phyloP scores from a whole-genome alignment of 2,329 filamentous ascomycete species.

The Ophiostoma angusticollis region DNA sequence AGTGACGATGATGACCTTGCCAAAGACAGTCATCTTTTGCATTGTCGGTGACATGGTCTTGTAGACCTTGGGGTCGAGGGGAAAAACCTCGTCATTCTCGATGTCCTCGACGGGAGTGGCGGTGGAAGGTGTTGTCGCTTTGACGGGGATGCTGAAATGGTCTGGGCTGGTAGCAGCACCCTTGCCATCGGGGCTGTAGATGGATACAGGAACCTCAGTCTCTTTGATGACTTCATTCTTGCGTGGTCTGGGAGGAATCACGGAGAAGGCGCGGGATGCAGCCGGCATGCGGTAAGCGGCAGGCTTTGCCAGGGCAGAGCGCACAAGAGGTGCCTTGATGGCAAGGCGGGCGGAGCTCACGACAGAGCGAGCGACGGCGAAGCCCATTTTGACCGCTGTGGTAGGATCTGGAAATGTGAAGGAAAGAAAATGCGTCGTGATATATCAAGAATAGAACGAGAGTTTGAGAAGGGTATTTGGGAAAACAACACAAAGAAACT shows the following conservation, averaged over 20 bases:
- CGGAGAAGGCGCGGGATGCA: constrained; percentile 24
- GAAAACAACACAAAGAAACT: constrained; percentile 8
- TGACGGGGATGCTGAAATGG: constrained; percentile 43
- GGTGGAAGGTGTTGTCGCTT: constrained; percentile 10
- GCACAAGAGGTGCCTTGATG: constrained; percentile 17
- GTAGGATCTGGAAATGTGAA: constrained; percentile 2
- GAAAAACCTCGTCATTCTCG: constrained; percentile 36
- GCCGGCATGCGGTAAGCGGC: constrained; percentile 7
- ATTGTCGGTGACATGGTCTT: constrained; percentile 49
- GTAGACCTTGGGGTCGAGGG: constrained; percentile 41
- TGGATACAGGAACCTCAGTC: constrained; percentile 43
- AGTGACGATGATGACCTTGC: constrained; percentile 60
- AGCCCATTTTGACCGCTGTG: constrained; percentile 15
- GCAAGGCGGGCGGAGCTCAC: constrained; percentile 20
- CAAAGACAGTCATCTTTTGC: constrained; percentile 55
- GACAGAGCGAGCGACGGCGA: constrained; percentile 17
- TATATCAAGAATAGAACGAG: too few species aligned
- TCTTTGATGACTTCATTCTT: constrained; percentile 37
- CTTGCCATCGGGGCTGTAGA: constrained; percentile 36
- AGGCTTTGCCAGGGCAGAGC: constrained; percentile 13
- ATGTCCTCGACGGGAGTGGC: constrained; percentile 19
- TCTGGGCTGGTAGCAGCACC: constrained; percentile 30
- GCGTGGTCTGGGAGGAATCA: constrained; percentile 24
- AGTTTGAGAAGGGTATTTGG: constrained; percentile 8
- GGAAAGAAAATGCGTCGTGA: too few species aligned